Evolutionary conservation across 768 basidiomycete genomes (phyloP).

Genomic region (Lentinula sp.): DNA sequence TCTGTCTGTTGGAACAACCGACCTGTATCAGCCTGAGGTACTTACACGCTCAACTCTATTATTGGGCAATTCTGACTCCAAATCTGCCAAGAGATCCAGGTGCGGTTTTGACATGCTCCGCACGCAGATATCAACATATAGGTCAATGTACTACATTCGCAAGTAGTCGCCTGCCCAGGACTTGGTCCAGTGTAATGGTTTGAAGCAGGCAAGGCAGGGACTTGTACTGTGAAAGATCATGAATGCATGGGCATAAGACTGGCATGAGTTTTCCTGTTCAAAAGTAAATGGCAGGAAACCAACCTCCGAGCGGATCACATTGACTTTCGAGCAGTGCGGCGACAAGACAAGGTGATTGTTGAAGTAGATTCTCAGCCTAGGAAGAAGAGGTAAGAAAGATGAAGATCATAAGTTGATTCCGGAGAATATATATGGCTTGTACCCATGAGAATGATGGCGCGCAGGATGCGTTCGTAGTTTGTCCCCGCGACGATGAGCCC

Average conservation of each 20-base stretch:
- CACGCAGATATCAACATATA: conserved; percentile 58
- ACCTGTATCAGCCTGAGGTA: conserved; percentile 11
- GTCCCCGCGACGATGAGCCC: not conserved
- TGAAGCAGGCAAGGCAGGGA: conserved; percentile 29
- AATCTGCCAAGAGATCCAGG: conserved; percentile 28
- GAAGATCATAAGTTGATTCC: not conserved
- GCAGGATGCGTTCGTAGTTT: conserved; percentile 5
- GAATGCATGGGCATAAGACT: not conserved
- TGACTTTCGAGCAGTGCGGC: conserved; percentile 40
- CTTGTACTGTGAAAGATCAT: not conserved
- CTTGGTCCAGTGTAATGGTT: conserved; percentile 39
- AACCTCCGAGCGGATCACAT: conserved; percentile 19
- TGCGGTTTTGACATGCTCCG: conserved; percentile 48
- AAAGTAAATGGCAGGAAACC: not conserved
- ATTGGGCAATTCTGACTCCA: conserved; percentile 30
- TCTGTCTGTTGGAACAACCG: not conserved
- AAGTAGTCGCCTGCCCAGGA: conserved; percentile 27
- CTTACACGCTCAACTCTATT: conserved; percentile 24
- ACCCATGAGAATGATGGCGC: not conserved
- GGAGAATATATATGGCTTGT: not conserved
- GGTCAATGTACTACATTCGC: conserved; percentile 51
- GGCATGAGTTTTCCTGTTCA: too few species aligned
- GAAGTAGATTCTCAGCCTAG: conserved; percentile 33
- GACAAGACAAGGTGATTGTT: conserved; percentile 46
- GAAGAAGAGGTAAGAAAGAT: not conserved